Conservation (phyloP, 768 basidiomycete genomes). For the Gautieria morchelliformis region DNA sequence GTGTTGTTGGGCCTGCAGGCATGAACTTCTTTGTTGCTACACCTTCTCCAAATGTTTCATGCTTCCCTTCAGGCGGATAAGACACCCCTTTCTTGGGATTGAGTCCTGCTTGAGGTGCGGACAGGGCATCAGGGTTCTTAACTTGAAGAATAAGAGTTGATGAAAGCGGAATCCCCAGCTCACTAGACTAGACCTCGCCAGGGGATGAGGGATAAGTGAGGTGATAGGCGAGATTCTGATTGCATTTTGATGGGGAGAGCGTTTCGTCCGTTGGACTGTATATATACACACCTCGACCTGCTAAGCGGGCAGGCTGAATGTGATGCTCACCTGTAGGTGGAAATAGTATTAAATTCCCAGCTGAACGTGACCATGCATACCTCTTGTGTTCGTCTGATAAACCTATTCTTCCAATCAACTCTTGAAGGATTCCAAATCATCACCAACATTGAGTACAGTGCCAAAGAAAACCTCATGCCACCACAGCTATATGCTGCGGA, state of each 20-base stretch:
- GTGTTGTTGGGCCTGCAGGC: conserved; percentile 37
- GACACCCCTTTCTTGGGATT: conserved; percentile 37
- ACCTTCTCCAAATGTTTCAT: conserved; percentile 38
- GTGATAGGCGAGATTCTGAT: too few species aligned
- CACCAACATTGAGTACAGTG: conserved; percentile 38
- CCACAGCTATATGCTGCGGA: too few species aligned
- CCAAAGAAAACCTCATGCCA: conserved; percentile 48
- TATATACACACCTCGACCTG: conserved; percentile 50
- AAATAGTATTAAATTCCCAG: neutral
- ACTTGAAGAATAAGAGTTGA: conserved; percentile 52
- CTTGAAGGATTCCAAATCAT: conserved; percentile 38
- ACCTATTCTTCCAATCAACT: too few species aligned
- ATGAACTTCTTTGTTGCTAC: conserved; percentile 37
- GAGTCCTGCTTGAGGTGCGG: conserved; percentile 37
- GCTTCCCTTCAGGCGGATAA: too few species aligned
- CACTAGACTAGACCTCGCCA: conserved; percentile 47
- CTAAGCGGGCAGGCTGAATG: conserved; percentile 41
- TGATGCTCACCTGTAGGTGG: conserved; percentile 36
- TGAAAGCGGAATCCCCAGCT: conserved; percentile 41
- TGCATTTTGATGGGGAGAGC: conserved; percentile 32
- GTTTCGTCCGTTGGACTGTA: conserved; percentile 36
- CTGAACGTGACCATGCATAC: conserved; percentile 47
- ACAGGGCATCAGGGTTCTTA: conserved; percentile 47
- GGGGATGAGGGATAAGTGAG: conserved; percentile 39
- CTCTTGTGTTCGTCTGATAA: too few species aligned